These are phyloP conservation scores for Cyclotella atomus DNA, from an alignment of 108 stramenopile species.

Conservation along the genomic window DNA sequence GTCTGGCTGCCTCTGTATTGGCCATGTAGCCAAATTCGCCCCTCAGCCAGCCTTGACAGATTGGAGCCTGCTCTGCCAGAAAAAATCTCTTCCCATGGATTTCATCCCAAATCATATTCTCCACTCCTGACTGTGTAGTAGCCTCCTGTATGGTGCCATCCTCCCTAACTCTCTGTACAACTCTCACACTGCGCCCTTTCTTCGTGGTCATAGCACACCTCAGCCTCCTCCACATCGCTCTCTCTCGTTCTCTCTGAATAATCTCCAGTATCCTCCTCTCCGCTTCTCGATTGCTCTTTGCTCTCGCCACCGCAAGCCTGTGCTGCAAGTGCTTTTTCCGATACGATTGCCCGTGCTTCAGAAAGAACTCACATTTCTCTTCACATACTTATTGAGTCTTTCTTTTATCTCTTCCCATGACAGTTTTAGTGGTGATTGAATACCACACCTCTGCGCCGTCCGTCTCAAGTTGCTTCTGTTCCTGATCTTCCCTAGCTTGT, in stretches of 20 bases:
- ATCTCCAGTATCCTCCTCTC: conserved; percentile 21
- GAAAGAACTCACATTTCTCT: conserved; percentile 16
- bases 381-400: conserved; percentile 2
- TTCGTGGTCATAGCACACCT: conserved; percentile 7
- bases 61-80: conserved; percentile 4
- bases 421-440: background rate
- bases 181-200: background rate
- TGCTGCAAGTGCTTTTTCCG: conserved; percentile 11
- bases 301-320: conserved; percentile 4
- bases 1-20: background rate
- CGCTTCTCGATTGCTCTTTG: background rate
- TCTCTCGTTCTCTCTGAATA: conserved; percentile 20
- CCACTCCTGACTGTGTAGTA: background rate
- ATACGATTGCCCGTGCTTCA: background rate
- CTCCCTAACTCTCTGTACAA: background rate
- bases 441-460: background rate
- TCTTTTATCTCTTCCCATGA: background rate
- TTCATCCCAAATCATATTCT: background rate
- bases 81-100: background rate
- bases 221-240: conserved; percentile 16
- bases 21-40: conserved; percentile 7
- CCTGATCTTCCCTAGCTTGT: background rate
- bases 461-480: conserved; percentile 14
- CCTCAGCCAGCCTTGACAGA: conserved; percentile 16
- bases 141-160: background rate